These are phyloP conservation scores for Citropsis articulata DNA, from an alignment of 345 rosid species.

Conservation along the genomic window DNA sequence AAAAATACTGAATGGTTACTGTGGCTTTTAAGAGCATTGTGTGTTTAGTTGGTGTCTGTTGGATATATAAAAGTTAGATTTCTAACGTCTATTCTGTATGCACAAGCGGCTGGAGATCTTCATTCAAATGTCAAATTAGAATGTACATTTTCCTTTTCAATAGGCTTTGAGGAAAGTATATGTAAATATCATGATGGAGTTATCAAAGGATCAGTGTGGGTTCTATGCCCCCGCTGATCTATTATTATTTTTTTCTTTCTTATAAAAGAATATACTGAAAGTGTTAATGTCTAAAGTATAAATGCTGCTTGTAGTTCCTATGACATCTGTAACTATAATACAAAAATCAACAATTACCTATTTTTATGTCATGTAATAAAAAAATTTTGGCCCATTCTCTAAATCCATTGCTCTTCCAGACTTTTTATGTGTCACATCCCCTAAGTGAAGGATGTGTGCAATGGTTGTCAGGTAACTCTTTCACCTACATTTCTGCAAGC, in stretches of 20 bases:
- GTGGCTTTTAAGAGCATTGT: constrained; percentile 16
- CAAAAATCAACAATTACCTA: too few species aligned
- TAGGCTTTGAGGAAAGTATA: constrained; percentile 11
- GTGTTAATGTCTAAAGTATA: not conserved
- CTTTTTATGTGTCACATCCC: too few species aligned
- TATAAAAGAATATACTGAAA: not conserved
- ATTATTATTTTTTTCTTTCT: not conserved
- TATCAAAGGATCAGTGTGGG: not conserved
- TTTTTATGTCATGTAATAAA: too few species aligned
- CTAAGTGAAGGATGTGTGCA: too few species aligned
- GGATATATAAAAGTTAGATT: not conserved
- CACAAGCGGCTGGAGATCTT: constrained; percentile 5
- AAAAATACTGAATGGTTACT: constrained; percentile 15
- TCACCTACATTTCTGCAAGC: not conserved
- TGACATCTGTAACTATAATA: too few species aligned
- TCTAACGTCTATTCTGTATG: not conserved
- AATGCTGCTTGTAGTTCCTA: not conserved
- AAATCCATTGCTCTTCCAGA: too few species aligned
- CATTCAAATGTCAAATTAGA: constrained; percentile 4
- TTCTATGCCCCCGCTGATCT: not conserved
- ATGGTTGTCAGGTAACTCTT: too few species aligned
- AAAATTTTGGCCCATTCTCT: too few species aligned
- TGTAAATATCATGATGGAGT: constrained; percentile 20
- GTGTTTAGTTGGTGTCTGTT: not conserved
- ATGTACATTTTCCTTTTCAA: constrained; percentile 7